Base-by-base conservation (phyloP, 1,139 yeast species). In the Protomyces inundatus region DNA sequence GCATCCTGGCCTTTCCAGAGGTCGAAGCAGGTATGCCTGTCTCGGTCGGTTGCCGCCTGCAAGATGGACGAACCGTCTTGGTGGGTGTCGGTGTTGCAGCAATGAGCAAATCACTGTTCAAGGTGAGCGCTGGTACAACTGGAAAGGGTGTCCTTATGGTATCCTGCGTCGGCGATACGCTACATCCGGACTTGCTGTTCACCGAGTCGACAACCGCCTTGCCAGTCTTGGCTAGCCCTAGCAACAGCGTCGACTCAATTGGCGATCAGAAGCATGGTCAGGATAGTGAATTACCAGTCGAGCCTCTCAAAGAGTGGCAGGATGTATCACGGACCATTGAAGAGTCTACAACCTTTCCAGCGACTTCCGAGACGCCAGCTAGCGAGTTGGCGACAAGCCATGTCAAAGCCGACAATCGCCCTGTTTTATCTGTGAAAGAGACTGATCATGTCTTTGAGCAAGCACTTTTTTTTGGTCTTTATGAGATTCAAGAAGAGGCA, bases 11-110 rank as follows among this genome's bases (percentile, higher is more conserved):
- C 30, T 58, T 55, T 12, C 36, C 62, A n/a, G 14, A 32, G 7
- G 62, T 58, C 23, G 54, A 58, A 52, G 36, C 52, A n/a, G 62
- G 62, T 5, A 30, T 32, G 42, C 45, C 34, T 14, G 62, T 58
- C 10, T 56, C 56, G 3, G 45, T 58, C 6, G 32, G 52, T 7
- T 42, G 33, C 39, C 51, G 51, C 61, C 12, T 34, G 46, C 9
- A 58, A 42, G 46, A 32, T 32, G 16, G 56, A 23, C 23, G 39
- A 5, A 14, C 16, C 32, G 48, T 42, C 10, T 10, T 58, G 40
- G 53, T 58, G 9, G 62, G 56, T 7, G 56, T 58, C 16, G 62
- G 62, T 3, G 14, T 52, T 12, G 56, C 62, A 5, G 56, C 56
- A 9, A 23, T 58, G 6, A 55, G 45, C 53, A 42, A 42, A 6